A percentile compares a stretch with the other conserved stretches of the same genome.
phyloP scores from a whole-genome alignment of 139 green algal species.

The Monoraphidium neglectum region DNA sequence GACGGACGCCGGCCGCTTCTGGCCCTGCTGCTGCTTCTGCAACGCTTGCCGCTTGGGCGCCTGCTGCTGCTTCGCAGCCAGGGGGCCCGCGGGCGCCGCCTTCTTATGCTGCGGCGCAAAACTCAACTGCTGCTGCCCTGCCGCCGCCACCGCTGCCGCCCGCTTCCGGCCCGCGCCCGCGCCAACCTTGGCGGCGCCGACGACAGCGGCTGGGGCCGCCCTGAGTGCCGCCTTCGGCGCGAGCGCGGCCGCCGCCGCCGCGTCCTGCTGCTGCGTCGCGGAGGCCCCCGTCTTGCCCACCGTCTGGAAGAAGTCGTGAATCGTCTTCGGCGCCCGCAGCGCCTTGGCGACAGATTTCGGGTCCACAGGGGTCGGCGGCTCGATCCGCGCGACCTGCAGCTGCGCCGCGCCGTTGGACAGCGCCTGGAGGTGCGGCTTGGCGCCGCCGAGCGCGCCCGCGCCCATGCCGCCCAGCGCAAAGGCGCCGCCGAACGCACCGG shows the following conservation, averaged over 20 bases:
- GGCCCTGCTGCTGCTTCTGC: neutral
- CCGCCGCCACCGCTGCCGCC: neutral
- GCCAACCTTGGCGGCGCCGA: too few species aligned
- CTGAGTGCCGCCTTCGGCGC: too few species aligned
- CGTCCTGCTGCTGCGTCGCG: neutral
- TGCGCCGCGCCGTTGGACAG: too few species aligned
- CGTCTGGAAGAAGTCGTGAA: conserved; percentile 58
- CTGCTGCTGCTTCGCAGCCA: neutral
- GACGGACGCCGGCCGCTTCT: neutral
- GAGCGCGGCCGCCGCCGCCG: neutral
- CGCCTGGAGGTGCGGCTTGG: too few species aligned
- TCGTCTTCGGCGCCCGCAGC: conserved; percentile 47
- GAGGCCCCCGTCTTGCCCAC: neutral
- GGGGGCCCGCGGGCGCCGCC: neutral
- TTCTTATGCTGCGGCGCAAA: neutral
- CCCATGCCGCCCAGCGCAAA: neutral
- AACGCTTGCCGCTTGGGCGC: neutral
- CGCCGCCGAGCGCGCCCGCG: conserved; percentile 14
- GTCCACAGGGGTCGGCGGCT: conserved; percentile 54
- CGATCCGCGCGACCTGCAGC: conserved; percentile 9
- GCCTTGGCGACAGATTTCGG: conserved; percentile 40
- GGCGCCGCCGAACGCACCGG: neutral
- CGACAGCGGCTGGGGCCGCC: too few species aligned
- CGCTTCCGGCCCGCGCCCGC: too few species aligned
- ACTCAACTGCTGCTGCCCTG: neutral